Base-by-base conservation (phyloP, 2,329 filamentous ascomycete species). In the Proliferodiscus dingleyae region DNA sequence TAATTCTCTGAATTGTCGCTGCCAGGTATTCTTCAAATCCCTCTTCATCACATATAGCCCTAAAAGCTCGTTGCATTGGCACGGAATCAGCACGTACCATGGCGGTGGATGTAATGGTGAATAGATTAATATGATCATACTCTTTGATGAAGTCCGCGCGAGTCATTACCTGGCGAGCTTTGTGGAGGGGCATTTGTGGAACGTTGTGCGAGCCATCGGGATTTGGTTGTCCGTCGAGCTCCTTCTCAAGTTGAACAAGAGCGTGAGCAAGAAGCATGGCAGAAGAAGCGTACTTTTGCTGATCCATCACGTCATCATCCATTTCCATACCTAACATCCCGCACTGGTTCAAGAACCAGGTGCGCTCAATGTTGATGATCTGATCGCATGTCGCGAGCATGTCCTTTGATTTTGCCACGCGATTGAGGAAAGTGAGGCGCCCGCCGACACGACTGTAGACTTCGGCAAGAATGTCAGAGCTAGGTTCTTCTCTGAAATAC, bases 281-380 rank as follows among this genome's bases (percentile, higher is more conserved):
- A 10, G 89, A 90, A 10, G 89, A 87, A 37, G 90, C 88, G 73
- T 89, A 96, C 66, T 97, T 96, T 64, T 97, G 89, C 66, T 96
- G 87, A 61, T 96, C 89, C 84, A 97, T 97, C 56, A 96, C 93
- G 63, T 98, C 93, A 66, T 97, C 93, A 57, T 97, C 93, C 84
- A 85, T 89, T 52, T 83, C 81, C 50, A 69, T 72, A 15, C 86
- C 86, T 1, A 90, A 72, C 43, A 89, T 86, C 71, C 85, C 85
- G 63, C 85, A 89, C 61, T 85, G 81, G 66, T 88, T 89, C 16
- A 89, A 66, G 56, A 89, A 83, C 86, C 86, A 90, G 1, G 80
- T 83, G 63, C 86, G 87, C 61, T 90, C 86, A 30, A 74, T 77
- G 28, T 78, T 70, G 59, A 78, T 84, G 54, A 90, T 89, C 16